phyloP scores from a whole-genome alignment of 345 rosid genomes.

The Hibiscus tridactylites region DNA sequence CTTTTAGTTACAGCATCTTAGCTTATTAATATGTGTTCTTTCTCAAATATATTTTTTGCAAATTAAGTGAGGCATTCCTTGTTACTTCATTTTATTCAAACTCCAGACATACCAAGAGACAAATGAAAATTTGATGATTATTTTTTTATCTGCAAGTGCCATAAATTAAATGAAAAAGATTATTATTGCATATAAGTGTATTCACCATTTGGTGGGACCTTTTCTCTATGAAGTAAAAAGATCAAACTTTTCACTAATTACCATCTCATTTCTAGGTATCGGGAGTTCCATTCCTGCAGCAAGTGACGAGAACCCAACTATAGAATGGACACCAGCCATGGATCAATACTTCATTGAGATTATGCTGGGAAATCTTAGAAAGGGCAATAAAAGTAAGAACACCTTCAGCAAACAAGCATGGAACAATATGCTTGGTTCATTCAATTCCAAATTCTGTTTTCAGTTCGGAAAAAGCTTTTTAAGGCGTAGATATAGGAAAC shows the following conservation, averaged over 20 bases:
- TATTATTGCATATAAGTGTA: not conserved
- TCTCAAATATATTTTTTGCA: not conserved
- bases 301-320: slow-evolving; percentile 19
- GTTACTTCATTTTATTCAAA: not conserved
- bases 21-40: not conserved
- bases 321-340: slow-evolving; percentile 32
- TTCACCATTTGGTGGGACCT: not conserved
- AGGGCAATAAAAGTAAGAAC: slow-evolving; percentile 23
- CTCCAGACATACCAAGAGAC: not conserved
- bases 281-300: slow-evolving; percentile 20
- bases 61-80: not conserved
- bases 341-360: slow-evolving; percentile 36
- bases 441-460: slow-evolving; percentile 31
- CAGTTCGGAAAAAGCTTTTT: slow-evolving; percentile 24
- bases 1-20: not conserved
- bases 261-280: slow-evolving; percentile 12
- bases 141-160: not conserved
- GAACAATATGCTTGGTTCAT: slow-evolving; percentile 35
- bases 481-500: slow-evolving; percentile 26
- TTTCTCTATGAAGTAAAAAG: slow-evolving; percentile 2
- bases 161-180: not conserved
- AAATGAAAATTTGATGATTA: not conserved
- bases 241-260: not conserved
- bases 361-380: slow-evolving; percentile 35
- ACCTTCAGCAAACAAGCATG: slow-evolving; percentile 34